phyloP scores from a whole-genome alignment of 2,329 filamentous ascomycete genomes.

The Alternaria sp. region DNA sequence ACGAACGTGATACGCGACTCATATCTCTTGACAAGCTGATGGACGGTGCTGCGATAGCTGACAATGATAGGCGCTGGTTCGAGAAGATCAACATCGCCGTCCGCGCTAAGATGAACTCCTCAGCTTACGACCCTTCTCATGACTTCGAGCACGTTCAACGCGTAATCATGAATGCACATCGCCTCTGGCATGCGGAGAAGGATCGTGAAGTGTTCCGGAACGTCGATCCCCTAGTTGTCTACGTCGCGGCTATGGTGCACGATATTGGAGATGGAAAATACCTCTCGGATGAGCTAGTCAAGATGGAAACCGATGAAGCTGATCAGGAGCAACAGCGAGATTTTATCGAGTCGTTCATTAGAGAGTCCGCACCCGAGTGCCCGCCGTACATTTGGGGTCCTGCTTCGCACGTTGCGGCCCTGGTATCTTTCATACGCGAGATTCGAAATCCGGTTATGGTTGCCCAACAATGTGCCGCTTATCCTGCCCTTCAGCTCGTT shows the following conservation, averaged over 20 bases:
- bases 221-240: slow-evolving; percentile 65
- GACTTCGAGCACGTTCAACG: slow-evolving; percentile 84
- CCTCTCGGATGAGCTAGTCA: slow-evolving; percentile 26
- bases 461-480: slow-evolving; percentile 60
- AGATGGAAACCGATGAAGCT: slow-evolving; percentile 44
- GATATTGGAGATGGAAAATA: slow-evolving; percentile 88
- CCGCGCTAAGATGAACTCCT: slow-evolving; percentile 67
- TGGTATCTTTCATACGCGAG: slow-evolving; percentile 82
- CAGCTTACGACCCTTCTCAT: slow-evolving; percentile 80
- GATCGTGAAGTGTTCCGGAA: slow-evolving; percentile 30
- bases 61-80: slow-evolving; percentile 19
- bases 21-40: slow-evolving; percentile 7
- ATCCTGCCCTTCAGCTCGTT: slow-evolving; percentile 79
- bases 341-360: slow-evolving; percentile 28
- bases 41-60: background rate
- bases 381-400: slow-evolving; percentile 65
- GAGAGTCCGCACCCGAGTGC: background rate
- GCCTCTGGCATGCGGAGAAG: slow-evolving; percentile 65
- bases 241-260: slow-evolving; percentile 71
- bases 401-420: slow-evolving; percentile 74
- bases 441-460: slow-evolving; percentile 67
- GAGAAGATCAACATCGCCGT: slow-evolving; percentile 41
- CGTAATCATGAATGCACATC: slow-evolving; percentile 73
- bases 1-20: slow-evolving; percentile 7
- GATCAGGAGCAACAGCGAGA: slow-evolving; percentile 60